Percentiles rank a stretch among this genome's conserved stretches.
These are phyloP conservation scores for Alternaria sp. DNA, from an alignment of 2,329 filamentous ascomycete species.

Conservation along the genomic window DNA sequence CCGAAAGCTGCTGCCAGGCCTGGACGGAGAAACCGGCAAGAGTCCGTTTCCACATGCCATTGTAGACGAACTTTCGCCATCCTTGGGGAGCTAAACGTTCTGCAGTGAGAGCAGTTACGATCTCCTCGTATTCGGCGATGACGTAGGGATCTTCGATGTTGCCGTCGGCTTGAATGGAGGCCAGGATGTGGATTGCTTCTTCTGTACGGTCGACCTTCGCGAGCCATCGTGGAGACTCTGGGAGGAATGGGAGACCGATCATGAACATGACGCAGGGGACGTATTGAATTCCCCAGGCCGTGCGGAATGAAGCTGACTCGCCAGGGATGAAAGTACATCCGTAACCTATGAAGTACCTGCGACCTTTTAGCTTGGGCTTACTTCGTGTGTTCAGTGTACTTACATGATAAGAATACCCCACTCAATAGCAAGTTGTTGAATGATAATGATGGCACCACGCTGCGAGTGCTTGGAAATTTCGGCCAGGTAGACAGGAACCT, in stretches of 20 bases:
- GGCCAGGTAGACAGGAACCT: conserved; percentile 72
- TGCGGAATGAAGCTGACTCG: conserved; percentile 38
- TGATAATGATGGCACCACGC: conserved; percentile 71
- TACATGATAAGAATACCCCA: conserved; percentile 59
- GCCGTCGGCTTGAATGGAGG: conserved; percentile 59
- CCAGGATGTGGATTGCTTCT: conserved; percentile 50
- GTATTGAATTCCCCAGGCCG: conserved; percentile 49
- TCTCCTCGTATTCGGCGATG: conserved; percentile 71
- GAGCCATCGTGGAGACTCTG: conserved; percentile 54
- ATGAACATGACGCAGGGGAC: conserved; percentile 46
- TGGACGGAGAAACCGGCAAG: conserved; percentile 74
- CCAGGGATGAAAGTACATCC: conserved; percentile 44
- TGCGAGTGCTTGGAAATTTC: conserved; percentile 67
- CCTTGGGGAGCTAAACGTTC: conserved; percentile 73
- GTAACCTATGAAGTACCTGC: conserved; percentile 48
- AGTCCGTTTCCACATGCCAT: conserved; percentile 74
- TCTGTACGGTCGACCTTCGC: conserved; percentile 55
- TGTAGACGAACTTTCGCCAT: conserved; percentile 75
- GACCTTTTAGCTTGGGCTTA: conserved; percentile 12
- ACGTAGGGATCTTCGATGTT: conserved; percentile 71
- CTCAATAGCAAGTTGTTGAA: conserved; percentile 78
- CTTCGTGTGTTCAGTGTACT: neutral
- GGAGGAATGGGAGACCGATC: conserved; percentile 60
- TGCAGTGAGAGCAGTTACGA: conserved; percentile 75
- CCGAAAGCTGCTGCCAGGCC: conserved; percentile 77